Conservation (phyloP, 2,329 filamentous ascomycete genomes). For the Ascochyta lentis region DNA sequence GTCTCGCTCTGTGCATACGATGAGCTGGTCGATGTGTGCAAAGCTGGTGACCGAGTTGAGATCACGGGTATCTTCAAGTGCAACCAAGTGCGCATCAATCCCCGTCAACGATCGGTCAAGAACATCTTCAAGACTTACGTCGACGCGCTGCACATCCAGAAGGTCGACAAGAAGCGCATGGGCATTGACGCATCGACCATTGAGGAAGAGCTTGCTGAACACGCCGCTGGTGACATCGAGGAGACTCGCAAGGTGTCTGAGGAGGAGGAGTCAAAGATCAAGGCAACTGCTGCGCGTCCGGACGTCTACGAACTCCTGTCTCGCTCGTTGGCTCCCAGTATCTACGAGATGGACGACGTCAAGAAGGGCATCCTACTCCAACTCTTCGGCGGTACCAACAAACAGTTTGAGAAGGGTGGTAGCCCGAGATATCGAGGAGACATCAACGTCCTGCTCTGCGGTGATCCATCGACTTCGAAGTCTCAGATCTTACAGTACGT, state of each 20-base stretch:
- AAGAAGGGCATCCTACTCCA: constrained; percentile 98
- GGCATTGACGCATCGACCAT: constrained; percentile 90
- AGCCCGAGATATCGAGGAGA: constrained; percentile 96
- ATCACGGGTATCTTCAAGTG: constrained; percentile 97
- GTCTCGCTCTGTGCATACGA: constrained; percentile 97
- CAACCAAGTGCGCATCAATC: constrained; percentile 91
- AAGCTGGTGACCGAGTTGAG: constrained; percentile 93
- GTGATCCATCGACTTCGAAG: constrained; percentile 95
- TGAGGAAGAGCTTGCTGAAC: constrained; percentile 79
- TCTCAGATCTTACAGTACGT: constrained; percentile 94
- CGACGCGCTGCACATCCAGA: constrained; percentile 93
- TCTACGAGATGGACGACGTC: constrained; percentile 98
- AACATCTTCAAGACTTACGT: constrained; percentile 98
- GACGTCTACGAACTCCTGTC: constrained; percentile 95
- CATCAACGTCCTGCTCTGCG: constrained; percentile 95
- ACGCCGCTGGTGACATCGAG: constrained; percentile 74
- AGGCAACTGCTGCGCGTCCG: constrained; percentile 74
- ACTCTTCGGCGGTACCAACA: constrained; percentile 96
- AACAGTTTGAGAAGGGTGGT: constrained; percentile 94
- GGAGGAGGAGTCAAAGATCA: constrained; percentile 91
- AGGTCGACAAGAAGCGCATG: constrained; percentile 93
- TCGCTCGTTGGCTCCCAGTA: constrained; percentile 88
- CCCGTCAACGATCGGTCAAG: constrained; percentile 89
- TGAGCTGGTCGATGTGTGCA: constrained; percentile 96
- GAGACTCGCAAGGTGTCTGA: constrained; percentile 82